Conservation (phyloP, 2,329 filamentous ascomycete genomes). For the Lasiodiplodia citricola region DNA sequence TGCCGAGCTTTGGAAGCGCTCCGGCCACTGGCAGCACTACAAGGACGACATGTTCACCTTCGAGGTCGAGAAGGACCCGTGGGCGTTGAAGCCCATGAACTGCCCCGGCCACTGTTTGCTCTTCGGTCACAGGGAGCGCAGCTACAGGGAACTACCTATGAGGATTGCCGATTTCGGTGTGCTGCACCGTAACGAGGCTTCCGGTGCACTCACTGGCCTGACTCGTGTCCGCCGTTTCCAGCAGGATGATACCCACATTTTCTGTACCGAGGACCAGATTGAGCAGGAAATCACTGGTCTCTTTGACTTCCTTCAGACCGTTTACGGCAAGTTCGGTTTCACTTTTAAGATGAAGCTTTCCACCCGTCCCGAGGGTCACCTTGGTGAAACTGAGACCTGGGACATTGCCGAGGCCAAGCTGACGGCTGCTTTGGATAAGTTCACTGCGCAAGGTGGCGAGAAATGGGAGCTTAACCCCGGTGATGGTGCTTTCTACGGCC, state of each 20-base stretch:
- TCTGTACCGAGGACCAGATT: conserved; percentile 82
- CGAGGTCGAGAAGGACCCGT: conserved; percentile 79
- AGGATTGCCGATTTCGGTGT: conserved; percentile 87
- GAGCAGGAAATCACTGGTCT: conserved; percentile 76
- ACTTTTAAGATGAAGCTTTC: conserved; percentile 94
- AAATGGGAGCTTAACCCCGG: conserved; percentile 92
- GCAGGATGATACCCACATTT: conserved; percentile 91
- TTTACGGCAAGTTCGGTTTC: conserved; percentile 85
- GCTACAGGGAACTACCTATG: conserved; percentile 80
- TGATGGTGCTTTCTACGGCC: conserved; percentile 97
- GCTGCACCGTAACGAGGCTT: conserved; percentile 85
- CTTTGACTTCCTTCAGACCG: conserved; percentile 83
- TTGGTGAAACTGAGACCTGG: conserved; percentile 88
- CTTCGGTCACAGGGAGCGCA: conserved; percentile 74
- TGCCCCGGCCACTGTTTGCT: conserved; percentile 88
- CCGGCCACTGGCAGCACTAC: conserved; percentile 81
- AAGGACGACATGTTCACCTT: conserved; percentile 97
- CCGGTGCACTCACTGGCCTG: conserved; percentile 78
- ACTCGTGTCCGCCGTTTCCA: conserved; percentile 87
- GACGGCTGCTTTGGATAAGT: conserved; percentile 72
- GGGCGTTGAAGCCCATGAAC: conserved; percentile 95
- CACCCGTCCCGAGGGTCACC: conserved; percentile 85
- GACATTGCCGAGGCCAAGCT: conserved; percentile 84
- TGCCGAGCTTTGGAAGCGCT: conserved; percentile 88
- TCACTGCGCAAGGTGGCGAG: conserved; percentile 61